Base-by-base conservation (phyloP, 345 rosid species). In the Euclidium syriacum region DNA sequence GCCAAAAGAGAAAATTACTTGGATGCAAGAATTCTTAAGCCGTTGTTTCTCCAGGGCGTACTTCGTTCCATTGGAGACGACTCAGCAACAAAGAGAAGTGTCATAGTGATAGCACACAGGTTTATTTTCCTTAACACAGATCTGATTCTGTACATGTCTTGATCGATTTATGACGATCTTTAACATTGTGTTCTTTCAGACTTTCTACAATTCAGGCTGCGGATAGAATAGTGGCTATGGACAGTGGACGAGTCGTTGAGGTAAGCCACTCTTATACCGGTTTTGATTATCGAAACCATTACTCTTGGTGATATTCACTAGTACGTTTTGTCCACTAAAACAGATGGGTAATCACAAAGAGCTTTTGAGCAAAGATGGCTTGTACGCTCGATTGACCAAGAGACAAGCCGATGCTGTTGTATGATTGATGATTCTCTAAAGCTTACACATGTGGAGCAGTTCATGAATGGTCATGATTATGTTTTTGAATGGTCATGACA, bases 151-250 rank as follows among this genome's bases (percentile, higher is more conserved):
- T 10, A 27, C 52, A 42, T 58, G 51, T 42, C 46, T 57, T 44
- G 32, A 35, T 58, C 2, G 38, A 19, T 58, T 25, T 27, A 23
- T 65, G 36, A 72, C 17, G n/a, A 30, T 7, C 2, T 35, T 40
- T 12, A 24, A 30, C 19, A 4, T 12, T 56, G 10, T 33, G 25
- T 68, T 67, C 55, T 41, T 65, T 52, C 82, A 92, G 97, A 81
- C 95, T 94, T 53, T 94, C 99, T 2, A 94, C 97, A 12, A 76
- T 87, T 47, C 95, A 87, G 75, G 90, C 94, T 67, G 99, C 97
- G 4, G 94, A 94, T 71, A 78, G 85, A 67, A 89, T 94, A 23
- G 90, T 94, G 64, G 97, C 84, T 52, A 87, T 94, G 97, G 88
- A 82, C 43, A 62, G 80, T 42, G 99, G 97, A 72, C 77, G 62